phyloP scores from a whole-genome alignment of 306 rosid genomes.

The Prunus mongolica region DNA sequence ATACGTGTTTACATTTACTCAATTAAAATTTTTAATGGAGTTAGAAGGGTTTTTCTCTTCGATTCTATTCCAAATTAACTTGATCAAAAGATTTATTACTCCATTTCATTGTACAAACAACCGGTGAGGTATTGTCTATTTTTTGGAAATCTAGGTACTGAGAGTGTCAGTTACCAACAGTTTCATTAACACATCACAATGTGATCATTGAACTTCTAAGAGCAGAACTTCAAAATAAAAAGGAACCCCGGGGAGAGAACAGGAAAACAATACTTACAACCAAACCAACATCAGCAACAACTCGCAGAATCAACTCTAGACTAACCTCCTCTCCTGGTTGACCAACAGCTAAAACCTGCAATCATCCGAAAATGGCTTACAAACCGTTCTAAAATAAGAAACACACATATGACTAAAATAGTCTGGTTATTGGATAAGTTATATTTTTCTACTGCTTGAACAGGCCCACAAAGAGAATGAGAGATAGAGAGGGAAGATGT shows the following conservation, averaged over 20 bases:
- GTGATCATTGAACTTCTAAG: not conserved
- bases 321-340: constrained; percentile 96
- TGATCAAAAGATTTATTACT: not conserved
- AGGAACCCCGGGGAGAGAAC: not conserved
- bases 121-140: not conserved
- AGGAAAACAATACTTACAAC: constrained; percentile 35
- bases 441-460: not conserved
- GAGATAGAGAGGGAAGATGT: too few species aligned
- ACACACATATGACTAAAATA: not conserved
- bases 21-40: not conserved
- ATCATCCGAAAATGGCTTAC: constrained; percentile 8
- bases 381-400: constrained; percentile 15
- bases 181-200: not conserved
- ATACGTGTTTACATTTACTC: not conserved
- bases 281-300: constrained; percentile 96
- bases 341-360: constrained; percentile 75
- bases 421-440: not conserved
- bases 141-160: not conserved
- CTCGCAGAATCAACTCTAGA: constrained; percentile 88
- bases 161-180: not conserved
- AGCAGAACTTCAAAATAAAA: not conserved
- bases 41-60: not conserved
- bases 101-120: not conserved
- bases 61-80: not conserved
- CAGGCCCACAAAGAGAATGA: not conserved